A percentile compares a stretch with the other conserved stretches of the same genome.
phyloP scores from a whole-genome alignment of 352 stramenopile species.

The Globisporangium parvum region DNA sequence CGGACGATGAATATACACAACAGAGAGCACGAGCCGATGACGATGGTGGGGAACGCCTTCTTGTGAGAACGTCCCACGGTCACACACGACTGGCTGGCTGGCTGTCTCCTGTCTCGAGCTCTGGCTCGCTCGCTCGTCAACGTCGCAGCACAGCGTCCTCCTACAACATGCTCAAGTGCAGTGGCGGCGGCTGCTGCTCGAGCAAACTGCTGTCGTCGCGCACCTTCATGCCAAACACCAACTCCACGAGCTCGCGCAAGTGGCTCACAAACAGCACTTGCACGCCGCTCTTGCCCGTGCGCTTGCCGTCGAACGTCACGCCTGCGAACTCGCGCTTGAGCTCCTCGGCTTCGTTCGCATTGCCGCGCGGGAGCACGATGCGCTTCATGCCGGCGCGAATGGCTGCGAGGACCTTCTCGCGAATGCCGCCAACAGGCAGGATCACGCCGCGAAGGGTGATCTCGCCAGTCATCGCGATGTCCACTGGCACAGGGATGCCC shows the following conservation, averaged over 20 bases:
- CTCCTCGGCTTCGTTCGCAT: conserved; percentile 69
- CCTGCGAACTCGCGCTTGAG: conserved; percentile 52
- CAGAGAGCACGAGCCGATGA: no score
- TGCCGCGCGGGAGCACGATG: conserved; percentile 69
- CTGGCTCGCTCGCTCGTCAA: neutral
- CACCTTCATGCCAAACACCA: conserved; percentile 67
- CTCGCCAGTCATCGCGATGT: conserved; percentile 88
- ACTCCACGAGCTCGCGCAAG: conserved; percentile 50
- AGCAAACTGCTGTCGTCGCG: conserved; percentile 26
- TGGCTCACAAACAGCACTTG: conserved; percentile 66
- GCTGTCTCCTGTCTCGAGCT: neutral
- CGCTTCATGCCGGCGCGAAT: conserved; percentile 81
- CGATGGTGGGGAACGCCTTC: no score
- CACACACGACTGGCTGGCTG: conserved; percentile 4
- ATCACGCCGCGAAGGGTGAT: conserved; percentile 85
- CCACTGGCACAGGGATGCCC: conserved; percentile 53
- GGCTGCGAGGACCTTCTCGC: conserved; percentile 87
- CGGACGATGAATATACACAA: no score
- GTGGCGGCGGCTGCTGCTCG: conserved; percentile 16
- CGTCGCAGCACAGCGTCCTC: conserved; percentile 2
- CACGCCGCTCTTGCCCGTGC: conserved; percentile 23
- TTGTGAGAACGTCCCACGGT: no score
- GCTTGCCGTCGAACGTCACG: conserved; percentile 13
- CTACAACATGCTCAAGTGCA: conserved; percentile 49
- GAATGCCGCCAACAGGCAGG: conserved; percentile 87